Evolutionary conservation across 176 grass and related monocot genomes (phyloP), one percentile per base, ranked within the genome.

Genomic region (Pontederia crassipes): DNA sequence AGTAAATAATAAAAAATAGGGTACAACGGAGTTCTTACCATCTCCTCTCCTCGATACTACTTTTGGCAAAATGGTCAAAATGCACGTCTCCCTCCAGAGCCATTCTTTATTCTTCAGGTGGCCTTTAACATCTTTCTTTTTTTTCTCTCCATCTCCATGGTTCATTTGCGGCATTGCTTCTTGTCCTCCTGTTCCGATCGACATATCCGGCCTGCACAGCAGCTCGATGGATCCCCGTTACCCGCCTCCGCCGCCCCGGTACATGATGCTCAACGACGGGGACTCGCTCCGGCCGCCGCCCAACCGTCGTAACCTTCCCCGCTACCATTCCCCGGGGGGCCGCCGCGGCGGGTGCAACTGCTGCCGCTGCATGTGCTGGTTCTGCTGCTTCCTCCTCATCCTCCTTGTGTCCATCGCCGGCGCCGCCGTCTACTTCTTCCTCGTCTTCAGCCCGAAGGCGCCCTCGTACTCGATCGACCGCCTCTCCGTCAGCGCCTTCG

Each of bases 381-480:
- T 48, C 77, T 87, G 78, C 62, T 87, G 77, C 78, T 75, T 84
- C 68, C 56, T 95, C 53, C 26, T 95, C 8, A n/a, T 95, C 28
- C 35, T 95, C 65, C 0, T 90, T 3, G 26, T 85, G 27, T 48
- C 57, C 32, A 1, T 82, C 0, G 65, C 29, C 4, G 82, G 49
- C 58, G 6, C 49, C 15, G 17, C 13, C 2, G 54, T 26, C 35
- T 90, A 84, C 65, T 14, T 84, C 26, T 73, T 59, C 72, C 49
- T 66, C 46, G 11, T 72, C 17, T 69, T 79, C 80, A 87, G 84
- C 46, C 86, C 90, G 17, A 69, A 82, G 76, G 11, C 74, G 12
- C 86, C 90, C 1, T 84, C 86, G 58, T 95, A 95, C 80, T 87
- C 86, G 11, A 48, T 95, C 4, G 68, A 47, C n/a, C 75, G 73